Conservation (phyloP, 192 early-diverging fungal genomes). For the Rhizoclosmatium globosum region DNA sequence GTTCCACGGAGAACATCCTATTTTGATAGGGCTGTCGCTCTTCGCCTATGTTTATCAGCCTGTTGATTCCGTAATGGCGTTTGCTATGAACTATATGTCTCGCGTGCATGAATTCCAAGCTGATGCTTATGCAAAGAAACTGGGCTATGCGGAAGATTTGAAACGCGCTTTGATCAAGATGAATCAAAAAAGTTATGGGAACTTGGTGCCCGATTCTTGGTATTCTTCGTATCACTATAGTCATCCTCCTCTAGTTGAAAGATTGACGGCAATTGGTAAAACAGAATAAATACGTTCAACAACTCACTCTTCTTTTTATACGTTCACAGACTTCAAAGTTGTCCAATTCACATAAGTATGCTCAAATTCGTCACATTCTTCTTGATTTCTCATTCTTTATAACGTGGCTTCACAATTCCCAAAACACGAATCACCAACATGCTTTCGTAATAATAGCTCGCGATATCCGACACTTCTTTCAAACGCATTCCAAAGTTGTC, state of each 20-base stretch:
- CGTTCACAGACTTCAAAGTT: too few relatives aligned
- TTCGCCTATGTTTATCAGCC: slow-evolving; percentile 79
- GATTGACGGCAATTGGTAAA: slow-evolving; percentile 70
- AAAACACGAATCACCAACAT: too few relatives aligned
- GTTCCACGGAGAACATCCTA: slow-evolving; percentile 71
- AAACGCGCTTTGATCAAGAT: slow-evolving; percentile 87
- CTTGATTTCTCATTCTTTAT: too few relatives aligned
- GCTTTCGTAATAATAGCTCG: too few relatives aligned
- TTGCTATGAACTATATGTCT: slow-evolving; percentile 81
- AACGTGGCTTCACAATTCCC: too few relatives aligned
- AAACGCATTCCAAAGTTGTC: too few relatives aligned
- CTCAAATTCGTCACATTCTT: too few relatives aligned
- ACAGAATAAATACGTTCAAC: slow-evolving; percentile 22
- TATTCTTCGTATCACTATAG: slow-evolving; percentile 93
- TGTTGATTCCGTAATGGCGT: slow-evolving; percentile 76
- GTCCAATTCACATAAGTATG: too few relatives aligned
- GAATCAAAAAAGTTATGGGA: slow-evolving; percentile 87
- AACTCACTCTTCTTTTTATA: too few relatives aligned
- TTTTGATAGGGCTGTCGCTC: slow-evolving; percentile 88
- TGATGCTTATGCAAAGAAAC: slow-evolving; percentile 86
- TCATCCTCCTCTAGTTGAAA: slow-evolving; percentile 91
- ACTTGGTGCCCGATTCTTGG: slow-evolving; percentile 65
- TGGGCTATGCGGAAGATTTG: slow-evolving; percentile 75
- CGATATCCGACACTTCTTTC: too few relatives aligned
- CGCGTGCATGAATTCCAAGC: slow-evolving; percentile 93